A percentile compares a stretch with the other conserved stretches of the same genome.
Evolutionary conservation across 2,329 filamentous ascomycete genomes (phyloP).

Genomic region (Diplodia sapinea): DNA sequence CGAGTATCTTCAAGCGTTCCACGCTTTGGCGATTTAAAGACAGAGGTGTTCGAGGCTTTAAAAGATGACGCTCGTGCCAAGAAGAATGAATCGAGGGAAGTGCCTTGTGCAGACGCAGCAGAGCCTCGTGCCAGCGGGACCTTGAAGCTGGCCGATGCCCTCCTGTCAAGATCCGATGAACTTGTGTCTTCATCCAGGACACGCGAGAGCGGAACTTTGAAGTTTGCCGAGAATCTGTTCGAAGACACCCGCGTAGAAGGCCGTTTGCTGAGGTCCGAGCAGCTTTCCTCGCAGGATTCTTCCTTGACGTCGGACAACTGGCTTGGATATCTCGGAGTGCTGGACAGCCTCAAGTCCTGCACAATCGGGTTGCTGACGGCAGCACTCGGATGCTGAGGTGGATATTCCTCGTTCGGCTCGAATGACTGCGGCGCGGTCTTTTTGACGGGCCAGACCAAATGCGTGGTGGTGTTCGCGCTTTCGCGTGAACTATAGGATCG

Average conservation of each 20-base stretch:
- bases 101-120: not conserved
- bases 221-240: constrained; percentile 39
- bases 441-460: constrained; percentile 40
- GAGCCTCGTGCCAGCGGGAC: constrained; percentile 34
- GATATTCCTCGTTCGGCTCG: constrained; percentile 18
- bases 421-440: constrained; percentile 12
- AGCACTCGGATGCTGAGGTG: constrained; percentile 5
- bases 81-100: constrained; percentile 22
- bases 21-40: constrained; percentile 16
- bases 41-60: constrained; percentile 13
- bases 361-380: constrained; percentile 30
- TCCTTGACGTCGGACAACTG: constrained; percentile 56
- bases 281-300: constrained; percentile 53
- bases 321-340: constrained; percentile 43
- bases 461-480: constrained; percentile 44
- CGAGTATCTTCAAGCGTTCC: constrained; percentile 38
- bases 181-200: constrained; percentile 12
- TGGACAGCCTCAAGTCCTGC: constrained; percentile 43
- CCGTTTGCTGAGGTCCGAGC: constrained; percentile 27
- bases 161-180: constrained; percentile 13
- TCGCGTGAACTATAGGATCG: constrained; percentile 36
- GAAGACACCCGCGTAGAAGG: constrained; percentile 43
- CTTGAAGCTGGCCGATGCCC: constrained; percentile 32
- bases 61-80: constrained; percentile 14
- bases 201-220: constrained; percentile 37